phyloP scores from a whole-genome alignment of 441 rosid species.

The Theobroma grandiflorum region DNA sequence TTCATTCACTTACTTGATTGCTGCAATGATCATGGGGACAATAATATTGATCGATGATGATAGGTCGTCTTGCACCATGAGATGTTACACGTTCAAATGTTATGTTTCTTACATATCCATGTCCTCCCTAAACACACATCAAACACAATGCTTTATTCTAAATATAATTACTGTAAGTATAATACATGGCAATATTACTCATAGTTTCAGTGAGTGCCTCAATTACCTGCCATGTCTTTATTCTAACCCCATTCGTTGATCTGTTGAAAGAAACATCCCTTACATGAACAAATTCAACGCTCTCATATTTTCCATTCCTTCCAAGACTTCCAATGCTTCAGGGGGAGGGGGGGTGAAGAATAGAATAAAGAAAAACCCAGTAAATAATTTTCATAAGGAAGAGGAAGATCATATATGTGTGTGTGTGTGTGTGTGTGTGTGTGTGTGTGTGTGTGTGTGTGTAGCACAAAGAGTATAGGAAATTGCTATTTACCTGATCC shows the following conservation, averaged over 20 bases:
- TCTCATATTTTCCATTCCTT: not conserved
- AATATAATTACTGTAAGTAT: not conserved
- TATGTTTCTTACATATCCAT: not conserved
- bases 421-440: no score
- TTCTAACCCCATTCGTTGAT: not conserved
- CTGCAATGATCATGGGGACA: slow-evolving; percentile 5
- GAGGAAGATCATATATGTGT: not conserved
- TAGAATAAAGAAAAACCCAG: not conserved
- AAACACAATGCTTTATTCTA: not conserved
- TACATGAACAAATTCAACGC: slow-evolving; percentile 6
- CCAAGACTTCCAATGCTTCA: slow-evolving; percentile 22
- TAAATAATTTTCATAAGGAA: not conserved
- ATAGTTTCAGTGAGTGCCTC: no score
- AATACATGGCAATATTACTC: not conserved
- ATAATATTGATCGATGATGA: not conserved
- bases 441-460: no score
- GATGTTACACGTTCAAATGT: not conserved
- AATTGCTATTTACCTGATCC: not conserved
- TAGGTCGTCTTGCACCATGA: not conserved
- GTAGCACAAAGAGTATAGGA: not conserved
- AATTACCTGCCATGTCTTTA: slow-evolving; percentile 4
- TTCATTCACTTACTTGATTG: not conserved
- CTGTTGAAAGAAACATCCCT: not conserved
- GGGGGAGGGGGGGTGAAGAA: no score
- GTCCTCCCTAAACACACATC: not conserved